Evolutionary conservation across 129 eudicot species (phyloP).

Genomic region (Flaveria linearis): DNA sequence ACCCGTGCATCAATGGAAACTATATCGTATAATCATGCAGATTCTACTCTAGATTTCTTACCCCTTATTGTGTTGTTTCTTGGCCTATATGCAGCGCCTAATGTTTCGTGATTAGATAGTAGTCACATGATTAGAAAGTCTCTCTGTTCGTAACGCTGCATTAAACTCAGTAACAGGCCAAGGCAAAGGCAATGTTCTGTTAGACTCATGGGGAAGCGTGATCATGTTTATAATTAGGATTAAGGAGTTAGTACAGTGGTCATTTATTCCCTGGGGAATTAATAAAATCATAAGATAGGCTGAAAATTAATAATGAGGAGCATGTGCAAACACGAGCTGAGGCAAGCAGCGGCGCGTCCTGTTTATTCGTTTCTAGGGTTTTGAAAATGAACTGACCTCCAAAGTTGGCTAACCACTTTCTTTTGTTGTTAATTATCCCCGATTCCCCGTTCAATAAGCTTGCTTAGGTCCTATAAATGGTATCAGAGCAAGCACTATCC

Average conservation of each 20-base stretch:
- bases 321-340: no score
- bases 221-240: not conserved
- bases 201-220: not conserved
- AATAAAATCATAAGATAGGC: not conserved
- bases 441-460: no score
- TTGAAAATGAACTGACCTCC: not conserved
- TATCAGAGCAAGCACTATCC: not conserved
- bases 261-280: not conserved
- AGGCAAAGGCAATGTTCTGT: not conserved
- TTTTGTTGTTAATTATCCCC: not conserved
- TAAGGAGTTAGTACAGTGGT: not conserved
- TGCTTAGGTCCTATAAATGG: no score
- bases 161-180: slow-evolving; percentile 11
- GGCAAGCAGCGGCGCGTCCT: not conserved
- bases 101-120: not conserved
- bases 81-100: not conserved
- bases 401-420: not conserved
- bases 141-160: not conserved
- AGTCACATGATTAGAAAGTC: not conserved
- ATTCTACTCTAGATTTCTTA: slow-evolving; percentile 2
- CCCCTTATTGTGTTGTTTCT: not conserved
- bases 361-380: not conserved
- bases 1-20: not conserved
- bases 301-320: not conserved
- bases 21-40: not conserved